Conservation (phyloP, 176 grass and related monocot genomes). For the Tillandsia fasciculata region DNA sequence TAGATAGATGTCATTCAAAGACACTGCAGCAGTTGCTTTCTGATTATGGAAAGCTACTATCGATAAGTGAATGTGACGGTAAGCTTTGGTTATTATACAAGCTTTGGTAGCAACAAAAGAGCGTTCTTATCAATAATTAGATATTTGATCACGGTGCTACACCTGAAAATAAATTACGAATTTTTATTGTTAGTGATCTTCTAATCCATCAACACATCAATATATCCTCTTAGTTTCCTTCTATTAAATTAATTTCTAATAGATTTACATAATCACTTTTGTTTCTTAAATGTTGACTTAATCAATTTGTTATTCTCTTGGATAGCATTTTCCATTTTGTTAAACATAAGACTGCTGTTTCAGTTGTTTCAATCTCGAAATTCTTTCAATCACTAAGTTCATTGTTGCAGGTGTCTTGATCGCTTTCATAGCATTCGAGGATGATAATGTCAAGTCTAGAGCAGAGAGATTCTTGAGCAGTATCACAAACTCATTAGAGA, state of each 20-base stretch:
- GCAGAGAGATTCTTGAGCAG: slow-evolving; percentile 81
- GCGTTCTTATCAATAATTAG: too few relatives aligned
- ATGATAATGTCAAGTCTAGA: slow-evolving; percentile 43
- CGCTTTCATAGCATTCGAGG: slow-evolving; percentile 61
- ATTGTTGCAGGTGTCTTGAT: slow-evolving; percentile 36
- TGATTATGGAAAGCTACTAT: slow-evolving; percentile 51
- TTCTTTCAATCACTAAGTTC: slow-evolving; percentile 8
- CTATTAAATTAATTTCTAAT: background rate
- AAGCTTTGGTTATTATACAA: slow-evolving; percentile 4
- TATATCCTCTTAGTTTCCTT: background rate
- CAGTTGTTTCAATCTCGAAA: background rate
- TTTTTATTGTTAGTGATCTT: too few relatives aligned
- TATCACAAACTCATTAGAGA: slow-evolving; percentile 81
- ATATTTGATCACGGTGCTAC: too few relatives aligned
- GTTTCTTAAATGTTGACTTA: background rate
- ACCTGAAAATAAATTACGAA: too few relatives aligned
- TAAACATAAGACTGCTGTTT: background rate
- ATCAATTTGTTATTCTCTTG: background rate
- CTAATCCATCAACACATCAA: too few relatives aligned
- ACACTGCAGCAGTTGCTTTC: slow-evolving; percentile 60
- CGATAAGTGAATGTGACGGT: slow-evolving; percentile 56
- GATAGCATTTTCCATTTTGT: background rate
- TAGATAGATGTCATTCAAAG: slow-evolving; percentile 70
- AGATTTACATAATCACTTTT: background rate
- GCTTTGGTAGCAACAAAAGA: too few relatives aligned